Percentiles rank a stretch among this genome's conserved stretches.
Conservation (phyloP, 2,329 filamentous ascomycete species). For the Diaporthe sp. region DNA sequence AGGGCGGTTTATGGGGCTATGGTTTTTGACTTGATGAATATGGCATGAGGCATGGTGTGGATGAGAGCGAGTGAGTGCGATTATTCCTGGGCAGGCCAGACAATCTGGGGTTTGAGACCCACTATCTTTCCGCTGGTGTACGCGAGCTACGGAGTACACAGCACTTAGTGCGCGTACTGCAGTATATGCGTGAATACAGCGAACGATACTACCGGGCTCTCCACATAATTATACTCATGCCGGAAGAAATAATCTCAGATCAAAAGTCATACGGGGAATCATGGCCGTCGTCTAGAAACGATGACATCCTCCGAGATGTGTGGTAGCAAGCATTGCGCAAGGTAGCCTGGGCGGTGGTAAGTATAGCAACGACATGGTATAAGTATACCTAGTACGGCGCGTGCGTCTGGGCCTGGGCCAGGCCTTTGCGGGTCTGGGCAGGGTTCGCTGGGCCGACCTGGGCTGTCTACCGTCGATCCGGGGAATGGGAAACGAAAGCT, state of each 20-base stretch:
- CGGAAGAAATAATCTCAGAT: too few relatives aligned
- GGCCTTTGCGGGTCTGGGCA: slow-evolving; percentile 3
- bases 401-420: slow-evolving; percentile 12
- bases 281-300: neutral
- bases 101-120: neutral
- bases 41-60: too few relatives aligned
- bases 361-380: neutral
- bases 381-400: neutral
- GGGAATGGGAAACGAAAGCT: neutral
- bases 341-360: neutral
- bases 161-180: neutral
- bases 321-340: neutral
- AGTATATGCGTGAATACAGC: too few relatives aligned
- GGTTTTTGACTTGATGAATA: neutral
- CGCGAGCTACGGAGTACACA: neutral
- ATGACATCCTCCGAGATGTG: neutral
- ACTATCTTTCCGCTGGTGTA: neutral
- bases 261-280: neutral
- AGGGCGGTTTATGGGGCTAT: neutral
- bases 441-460: neutral
- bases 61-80: too few relatives aligned
- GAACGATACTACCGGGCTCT: neutral
- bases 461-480: neutral
- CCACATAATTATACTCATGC: too few relatives aligned
- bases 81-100: neutral